Conservation (phyloP, 2,329 filamentous ascomycete genomes). For the Penicillium crustosum region DNA sequence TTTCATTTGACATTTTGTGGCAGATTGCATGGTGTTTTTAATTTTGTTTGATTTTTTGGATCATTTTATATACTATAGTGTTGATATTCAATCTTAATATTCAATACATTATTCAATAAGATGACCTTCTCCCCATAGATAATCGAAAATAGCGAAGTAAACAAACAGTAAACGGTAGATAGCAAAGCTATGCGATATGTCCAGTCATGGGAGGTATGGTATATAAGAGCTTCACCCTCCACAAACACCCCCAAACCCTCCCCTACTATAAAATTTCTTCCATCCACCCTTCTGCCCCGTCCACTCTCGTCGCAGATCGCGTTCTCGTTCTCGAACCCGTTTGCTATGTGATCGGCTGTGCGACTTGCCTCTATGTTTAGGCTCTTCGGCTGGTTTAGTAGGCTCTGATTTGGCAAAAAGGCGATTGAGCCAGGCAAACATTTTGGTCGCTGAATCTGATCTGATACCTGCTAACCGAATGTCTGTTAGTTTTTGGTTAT, state of each 20-base stretch:
- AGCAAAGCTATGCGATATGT: neutral
- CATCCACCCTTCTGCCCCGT: conserved; percentile 7
- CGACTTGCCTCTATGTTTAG: neutral
- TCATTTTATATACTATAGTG: neutral
- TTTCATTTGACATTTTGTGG: conserved; percentile 7
- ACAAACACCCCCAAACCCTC: neutral
- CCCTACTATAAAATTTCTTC: neutral
- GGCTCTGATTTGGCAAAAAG: neutral
- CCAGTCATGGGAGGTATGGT: too few species aligned
- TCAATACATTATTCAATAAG: neutral
- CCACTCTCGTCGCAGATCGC: neutral
- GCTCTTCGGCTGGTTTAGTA: too few species aligned
- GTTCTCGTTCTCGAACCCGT: conserved; percentile 3
- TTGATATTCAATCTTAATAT: neutral
- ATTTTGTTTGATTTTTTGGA: neutral
- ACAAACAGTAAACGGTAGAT: too few species aligned
- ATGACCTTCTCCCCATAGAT: neutral
- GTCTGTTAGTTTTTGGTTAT: neutral
- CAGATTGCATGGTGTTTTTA: conserved; percentile 15
- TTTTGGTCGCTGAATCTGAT: neutral
- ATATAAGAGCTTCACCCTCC: neutral
- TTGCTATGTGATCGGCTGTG: conserved; percentile 2
- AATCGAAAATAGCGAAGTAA: neutral
- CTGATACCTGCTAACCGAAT: neutral
- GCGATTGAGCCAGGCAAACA: neutral